Conservation (phyloP, 1,139 yeast species). For the Sporopachydermia cereana region DNA sequence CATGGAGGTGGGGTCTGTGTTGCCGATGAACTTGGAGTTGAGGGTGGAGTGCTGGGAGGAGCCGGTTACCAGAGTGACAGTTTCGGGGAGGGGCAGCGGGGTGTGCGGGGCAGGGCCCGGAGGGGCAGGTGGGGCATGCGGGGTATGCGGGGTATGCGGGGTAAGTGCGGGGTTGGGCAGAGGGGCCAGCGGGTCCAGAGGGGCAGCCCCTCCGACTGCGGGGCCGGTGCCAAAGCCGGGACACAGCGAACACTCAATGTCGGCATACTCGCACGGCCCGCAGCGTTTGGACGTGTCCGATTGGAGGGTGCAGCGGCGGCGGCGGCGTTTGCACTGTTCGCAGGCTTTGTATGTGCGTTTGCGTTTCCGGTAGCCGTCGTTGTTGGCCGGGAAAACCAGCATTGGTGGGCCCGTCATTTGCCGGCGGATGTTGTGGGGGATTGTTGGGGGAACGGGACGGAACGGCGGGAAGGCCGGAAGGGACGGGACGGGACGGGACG, state of each 20-base stretch:
- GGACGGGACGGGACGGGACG: not conserved
- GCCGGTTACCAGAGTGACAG: slow-evolving; percentile 2
- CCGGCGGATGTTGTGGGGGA: not conserved
- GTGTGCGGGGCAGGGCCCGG: not conserved
- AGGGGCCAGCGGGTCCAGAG: not conserved
- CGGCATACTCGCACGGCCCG: slow-evolving; percentile 22
- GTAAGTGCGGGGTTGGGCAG: not conserved
- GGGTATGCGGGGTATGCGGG: not conserved
- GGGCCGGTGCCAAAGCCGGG: not conserved
- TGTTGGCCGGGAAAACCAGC: slow-evolving; percentile 51
- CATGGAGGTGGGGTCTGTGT: slow-evolving; percentile 6
- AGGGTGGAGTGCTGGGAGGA: not conserved
- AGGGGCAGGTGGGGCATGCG: not conserved
- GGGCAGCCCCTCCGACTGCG: not conserved
- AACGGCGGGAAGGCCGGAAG: not conserved
- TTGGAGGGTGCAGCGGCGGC: slow-evolving; percentile 21
- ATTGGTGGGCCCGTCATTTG: slow-evolving; percentile 17
- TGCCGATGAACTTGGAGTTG: slow-evolving; percentile 5
- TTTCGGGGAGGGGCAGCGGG: not conserved
- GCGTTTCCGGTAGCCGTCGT: slow-evolving; percentile 39
- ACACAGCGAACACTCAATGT: slow-evolving; percentile 19
- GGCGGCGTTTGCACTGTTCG: slow-evolving; percentile 35
- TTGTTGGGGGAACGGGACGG: not conserved
- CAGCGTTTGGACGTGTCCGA: slow-evolving; percentile 20
- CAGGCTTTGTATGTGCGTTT: slow-evolving; percentile 45